Conservation (phyloP, 2,329 filamentous ascomycete species). For the Monosporascus sp. region DNA sequence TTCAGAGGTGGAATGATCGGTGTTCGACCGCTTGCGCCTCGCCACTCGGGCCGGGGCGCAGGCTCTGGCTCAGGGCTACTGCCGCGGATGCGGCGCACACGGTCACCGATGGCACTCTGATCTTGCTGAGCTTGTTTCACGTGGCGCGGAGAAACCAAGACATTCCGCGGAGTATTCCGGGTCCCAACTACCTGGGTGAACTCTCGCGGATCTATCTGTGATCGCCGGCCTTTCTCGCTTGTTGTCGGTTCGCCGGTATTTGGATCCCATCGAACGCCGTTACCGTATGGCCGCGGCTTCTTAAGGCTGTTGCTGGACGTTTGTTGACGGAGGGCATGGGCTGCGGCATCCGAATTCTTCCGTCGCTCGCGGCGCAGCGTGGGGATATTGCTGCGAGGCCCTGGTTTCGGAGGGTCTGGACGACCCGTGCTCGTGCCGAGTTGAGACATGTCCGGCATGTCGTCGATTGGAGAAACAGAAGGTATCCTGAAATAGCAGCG, state of each 20-base stretch:
- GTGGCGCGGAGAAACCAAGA: slow-evolving; percentile 22
- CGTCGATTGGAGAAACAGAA: slow-evolving; percentile 48
- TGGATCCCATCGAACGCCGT: slow-evolving; percentile 56
- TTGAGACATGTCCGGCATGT: slow-evolving; percentile 32
- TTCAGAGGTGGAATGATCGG: slow-evolving; percentile 58
- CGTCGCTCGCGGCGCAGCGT: slow-evolving; percentile 47
- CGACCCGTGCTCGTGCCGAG: slow-evolving; percentile 14
- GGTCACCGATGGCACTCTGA: slow-evolving; percentile 37
- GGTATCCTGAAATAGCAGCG: slow-evolving; percentile 17
- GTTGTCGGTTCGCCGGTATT: slow-evolving; percentile 61
- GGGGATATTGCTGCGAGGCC: slow-evolving; percentile 39
- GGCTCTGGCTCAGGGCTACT: slow-evolving; percentile 9
- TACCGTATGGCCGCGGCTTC: slow-evolving; percentile 25
- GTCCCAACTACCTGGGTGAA: slow-evolving; percentile 33
- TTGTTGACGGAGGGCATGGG: slow-evolving; percentile 31
- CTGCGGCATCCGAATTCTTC: slow-evolving; percentile 36
- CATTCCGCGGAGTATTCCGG: slow-evolving; percentile 18
- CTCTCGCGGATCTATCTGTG: slow-evolving; percentile 50
- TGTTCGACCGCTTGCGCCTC: slow-evolving; percentile 64
- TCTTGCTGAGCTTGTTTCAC: slow-evolving; percentile 19
- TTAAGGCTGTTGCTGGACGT: slow-evolving; percentile 31
- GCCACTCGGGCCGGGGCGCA: slow-evolving; percentile 56
- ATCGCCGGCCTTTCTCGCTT: slow-evolving; percentile 48
- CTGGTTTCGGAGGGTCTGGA: slow-evolving; percentile 15
- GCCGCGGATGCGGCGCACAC: slow-evolving; percentile 37